These are phyloP conservation scores for Xylaria sp. DNA, from an alignment of 2,329 filamentous ascomycete species.

Conservation along the genomic window DNA sequence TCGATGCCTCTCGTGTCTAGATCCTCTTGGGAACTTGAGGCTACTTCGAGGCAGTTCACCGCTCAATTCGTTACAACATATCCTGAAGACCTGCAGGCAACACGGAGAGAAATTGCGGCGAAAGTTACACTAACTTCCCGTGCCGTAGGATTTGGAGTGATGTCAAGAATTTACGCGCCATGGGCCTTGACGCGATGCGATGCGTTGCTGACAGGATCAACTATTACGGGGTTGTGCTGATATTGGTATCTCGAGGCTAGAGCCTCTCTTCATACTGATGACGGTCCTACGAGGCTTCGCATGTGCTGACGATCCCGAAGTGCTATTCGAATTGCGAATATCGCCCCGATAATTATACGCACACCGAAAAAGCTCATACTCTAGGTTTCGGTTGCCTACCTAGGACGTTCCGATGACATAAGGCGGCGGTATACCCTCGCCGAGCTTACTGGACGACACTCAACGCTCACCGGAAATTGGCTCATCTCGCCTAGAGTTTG, in stretches of 20 bases:
- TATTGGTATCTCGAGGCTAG: neutral
- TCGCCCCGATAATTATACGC: neutral
- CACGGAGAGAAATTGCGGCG: neutral
- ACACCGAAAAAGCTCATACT: neutral
- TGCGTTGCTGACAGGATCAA: constrained; percentile 2
- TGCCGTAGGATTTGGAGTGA: neutral
- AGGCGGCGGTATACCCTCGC: neutral
- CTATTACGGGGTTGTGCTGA: neutral
- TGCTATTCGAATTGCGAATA: neutral
- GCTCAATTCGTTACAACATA: neutral
- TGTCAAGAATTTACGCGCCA: neutral
- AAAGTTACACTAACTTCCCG: neutral
- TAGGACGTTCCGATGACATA: neutral
- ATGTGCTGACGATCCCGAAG: neutral
- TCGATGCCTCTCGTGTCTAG: neutral
- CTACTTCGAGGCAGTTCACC: constrained; percentile 13
- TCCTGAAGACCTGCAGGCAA: constrained; percentile 11
- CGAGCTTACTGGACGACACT: too few species aligned
- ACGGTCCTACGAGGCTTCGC: neutral
- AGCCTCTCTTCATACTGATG: neutral
- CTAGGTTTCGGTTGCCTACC: neutral
- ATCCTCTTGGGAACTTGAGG: constrained; percentile 7
- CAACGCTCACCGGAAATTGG: neutral
- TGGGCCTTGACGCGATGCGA: neutral
- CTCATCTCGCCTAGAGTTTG: neutral